phyloP scores from a whole-genome alignment of 2,329 filamentous ascomycete genomes.

The Aspergillus sp. region DNA sequence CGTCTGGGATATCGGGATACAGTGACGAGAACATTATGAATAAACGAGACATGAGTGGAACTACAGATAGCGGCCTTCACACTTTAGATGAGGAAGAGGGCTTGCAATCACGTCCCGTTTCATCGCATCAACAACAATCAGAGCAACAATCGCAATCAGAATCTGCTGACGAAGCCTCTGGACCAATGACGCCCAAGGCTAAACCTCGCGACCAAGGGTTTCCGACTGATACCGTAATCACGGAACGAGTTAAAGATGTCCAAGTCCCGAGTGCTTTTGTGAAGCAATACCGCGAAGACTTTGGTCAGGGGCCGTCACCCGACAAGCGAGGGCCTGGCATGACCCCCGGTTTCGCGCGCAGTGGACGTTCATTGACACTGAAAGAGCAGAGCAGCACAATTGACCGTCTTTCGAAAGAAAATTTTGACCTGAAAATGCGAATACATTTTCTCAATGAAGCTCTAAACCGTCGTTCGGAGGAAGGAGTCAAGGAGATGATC shows the following conservation, averaged over 20 bases:
- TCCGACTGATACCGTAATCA: conserved; percentile 84
- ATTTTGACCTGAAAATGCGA: conserved; percentile 95
- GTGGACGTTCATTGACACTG: conserved; percentile 74
- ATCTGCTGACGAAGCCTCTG: conserved; percentile 41
- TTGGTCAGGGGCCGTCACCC: conserved; percentile 57
- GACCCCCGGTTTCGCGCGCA: conserved; percentile 51
- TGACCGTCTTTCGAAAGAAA: conserved; percentile 93
- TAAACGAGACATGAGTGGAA: conserved; percentile 41
- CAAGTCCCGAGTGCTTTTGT: conserved; percentile 87
- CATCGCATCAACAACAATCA: conserved; percentile 32
- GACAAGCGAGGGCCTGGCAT: conserved; percentile 56
- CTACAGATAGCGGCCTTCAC: conserved; percentile 51
- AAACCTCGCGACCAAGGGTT: conserved; percentile 57
- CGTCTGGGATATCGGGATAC: conserved; percentile 65
- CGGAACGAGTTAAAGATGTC: conserved; percentile 84
- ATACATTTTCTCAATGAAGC: conserved; percentile 96
- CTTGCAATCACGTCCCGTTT: conserved; percentile 37
- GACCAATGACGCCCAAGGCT: conserved; percentile 70
- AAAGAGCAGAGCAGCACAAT: conserved; percentile 98
- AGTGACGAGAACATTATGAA: conserved; percentile 50
- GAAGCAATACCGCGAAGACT: conserved; percentile 78
- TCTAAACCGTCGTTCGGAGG: conserved; percentile 88
- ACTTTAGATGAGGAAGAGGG: conserved; percentile 61
- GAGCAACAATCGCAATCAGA: conserved; percentile 18
- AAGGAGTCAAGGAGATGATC: conserved; percentile 97